phyloP scores from a whole-genome alignment of 179 eudicot species.

The Pouteria campechiana region DNA sequence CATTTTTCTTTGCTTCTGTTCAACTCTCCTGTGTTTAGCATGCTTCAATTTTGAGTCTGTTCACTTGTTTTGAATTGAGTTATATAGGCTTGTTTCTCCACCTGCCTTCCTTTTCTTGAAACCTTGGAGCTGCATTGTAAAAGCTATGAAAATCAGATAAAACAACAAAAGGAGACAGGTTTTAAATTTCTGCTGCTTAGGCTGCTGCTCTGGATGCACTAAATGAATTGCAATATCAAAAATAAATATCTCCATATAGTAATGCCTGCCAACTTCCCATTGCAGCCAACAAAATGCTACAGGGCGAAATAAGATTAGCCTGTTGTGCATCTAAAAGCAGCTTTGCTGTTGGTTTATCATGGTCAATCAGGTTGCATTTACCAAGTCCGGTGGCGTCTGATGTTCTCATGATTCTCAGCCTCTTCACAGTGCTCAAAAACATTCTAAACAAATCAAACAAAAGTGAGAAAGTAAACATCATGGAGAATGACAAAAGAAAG shows the following conservation, averaged over 20 bases:
- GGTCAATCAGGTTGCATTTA: constrained; percentile 11
- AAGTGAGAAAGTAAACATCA: too few relatives aligned
- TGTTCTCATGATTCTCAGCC: constrained; percentile 82
- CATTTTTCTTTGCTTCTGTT: too few relatives aligned
- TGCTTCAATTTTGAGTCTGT: too few relatives aligned
- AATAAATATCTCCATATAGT: too few relatives aligned
- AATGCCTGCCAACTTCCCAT: too few relatives aligned
- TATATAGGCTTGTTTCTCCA: constrained; percentile 35
- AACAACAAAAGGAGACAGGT: background rate
- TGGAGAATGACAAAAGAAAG: background rate
- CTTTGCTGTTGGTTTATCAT: background rate
- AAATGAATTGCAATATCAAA: too few relatives aligned
- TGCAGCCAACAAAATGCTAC: too few relatives aligned
- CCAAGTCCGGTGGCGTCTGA: constrained; percentile 82
- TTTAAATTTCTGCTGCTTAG: too few relatives aligned
- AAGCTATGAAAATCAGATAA: background rate
- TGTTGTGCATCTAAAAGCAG: too few relatives aligned
- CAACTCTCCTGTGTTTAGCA: too few relatives aligned
- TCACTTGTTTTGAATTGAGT: too few relatives aligned
- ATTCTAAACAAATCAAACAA: constrained; percentile 33
- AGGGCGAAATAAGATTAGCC: background rate
- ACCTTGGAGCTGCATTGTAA: constrained; percentile 59
- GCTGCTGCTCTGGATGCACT: too few relatives aligned
- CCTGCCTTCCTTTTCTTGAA: constrained; percentile 33
- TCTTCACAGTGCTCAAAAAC: constrained; percentile 57